Percentiles rank a stretch among this genome's conserved stretches.
Evolutionary conservation across 257 asterid genomes (phyloP).

Genomic region (Primulina tabacum): DNA sequence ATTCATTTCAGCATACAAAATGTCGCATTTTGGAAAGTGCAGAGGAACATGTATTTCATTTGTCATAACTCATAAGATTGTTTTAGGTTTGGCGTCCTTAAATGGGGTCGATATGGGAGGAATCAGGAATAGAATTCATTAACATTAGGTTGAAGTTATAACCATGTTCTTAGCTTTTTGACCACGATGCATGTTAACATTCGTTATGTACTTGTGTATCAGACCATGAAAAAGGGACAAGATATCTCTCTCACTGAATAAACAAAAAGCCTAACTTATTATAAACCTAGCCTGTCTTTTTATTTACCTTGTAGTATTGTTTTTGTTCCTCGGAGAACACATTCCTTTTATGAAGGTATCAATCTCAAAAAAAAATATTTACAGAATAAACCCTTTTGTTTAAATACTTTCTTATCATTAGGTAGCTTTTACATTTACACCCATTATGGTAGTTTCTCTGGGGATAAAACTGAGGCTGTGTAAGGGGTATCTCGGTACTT

Average conservation of each 20-base stretch:
- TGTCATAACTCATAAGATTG: not conserved
- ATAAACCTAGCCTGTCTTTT: not conserved
- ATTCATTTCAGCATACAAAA: too few species aligned
- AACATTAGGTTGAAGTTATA: not conserved
- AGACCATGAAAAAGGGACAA: not conserved
- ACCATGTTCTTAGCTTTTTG: not conserved
- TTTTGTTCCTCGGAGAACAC: slow-evolving; percentile 1
- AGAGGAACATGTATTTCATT: not conserved
- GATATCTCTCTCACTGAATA: not conserved
- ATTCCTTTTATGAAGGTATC: not conserved
- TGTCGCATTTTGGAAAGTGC: not conserved
- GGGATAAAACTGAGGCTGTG: not conserved
- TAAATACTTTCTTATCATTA: not conserved
- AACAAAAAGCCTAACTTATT: not conserved
- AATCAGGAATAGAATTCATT: not conserved
- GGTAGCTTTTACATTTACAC: not conserved
- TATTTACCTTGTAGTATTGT: not conserved
- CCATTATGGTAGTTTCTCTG: not conserved
- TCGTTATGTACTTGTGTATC: not conserved
- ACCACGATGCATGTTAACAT: not conserved
- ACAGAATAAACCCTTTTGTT: not conserved
- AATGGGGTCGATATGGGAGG: not conserved
- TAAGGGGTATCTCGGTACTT: not conserved
- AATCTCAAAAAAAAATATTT: too few species aligned
- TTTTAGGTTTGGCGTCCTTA: not conserved